A percentile compares a stretch with the other conserved stretches of the same genome.
These are phyloP conservation scores for Phoma sp. DNA, from an alignment of 2,329 filamentous ascomycete species.

Conservation along the genomic window DNA sequence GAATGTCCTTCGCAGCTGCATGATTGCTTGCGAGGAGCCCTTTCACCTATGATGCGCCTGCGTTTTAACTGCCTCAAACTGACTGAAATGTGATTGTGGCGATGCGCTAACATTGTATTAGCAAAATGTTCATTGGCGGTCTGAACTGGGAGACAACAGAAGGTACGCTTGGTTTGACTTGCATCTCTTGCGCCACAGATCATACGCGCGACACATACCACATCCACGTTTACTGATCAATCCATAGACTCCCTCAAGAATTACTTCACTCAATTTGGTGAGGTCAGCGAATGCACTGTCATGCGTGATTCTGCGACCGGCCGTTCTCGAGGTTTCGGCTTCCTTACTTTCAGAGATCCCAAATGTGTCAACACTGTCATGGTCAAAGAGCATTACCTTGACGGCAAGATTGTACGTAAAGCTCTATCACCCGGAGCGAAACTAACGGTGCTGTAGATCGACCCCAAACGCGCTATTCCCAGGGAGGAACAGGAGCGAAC, in stretches of 20 bases:
- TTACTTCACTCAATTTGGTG: slow-evolving; percentile 97
- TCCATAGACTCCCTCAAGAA: slow-evolving; percentile 86
- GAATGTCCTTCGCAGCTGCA: background rate
- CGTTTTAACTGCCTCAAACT: background rate
- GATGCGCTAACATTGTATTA: slow-evolving; percentile 50
- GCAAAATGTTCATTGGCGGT: slow-evolving; percentile 99
- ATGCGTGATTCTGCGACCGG: slow-evolving; percentile 97
- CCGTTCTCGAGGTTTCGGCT: slow-evolving; percentile 93
- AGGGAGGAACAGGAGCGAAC: slow-evolving; percentile 98
- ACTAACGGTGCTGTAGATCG: slow-evolving; percentile 69
- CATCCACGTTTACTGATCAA: slow-evolving; percentile 1
- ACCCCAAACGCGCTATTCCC: slow-evolving; percentile 95
- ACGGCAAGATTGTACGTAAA: slow-evolving; percentile 93
- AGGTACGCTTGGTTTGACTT: slow-evolving; percentile 65
- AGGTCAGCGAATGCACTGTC: slow-evolving; percentile 97
- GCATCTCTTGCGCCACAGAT: background rate
- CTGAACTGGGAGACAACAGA: slow-evolving; percentile 99
- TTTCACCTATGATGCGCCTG: slow-evolving; percentile 10
- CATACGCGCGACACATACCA: background rate
- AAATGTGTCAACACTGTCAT: slow-evolving; percentile 99
- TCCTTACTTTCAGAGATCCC: slow-evolving; percentile 95
- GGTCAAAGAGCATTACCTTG: slow-evolving; percentile 98
- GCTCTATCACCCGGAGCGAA: slow-evolving; percentile 16
- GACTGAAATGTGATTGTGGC: background rate
- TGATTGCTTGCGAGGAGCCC: background rate